A percentile compares a stretch with the other conserved stretches of the same genome.
phyloP scores from a whole-genome alignment of 1,139 yeast species.

The Debaryomyces coudertii region DNA sequence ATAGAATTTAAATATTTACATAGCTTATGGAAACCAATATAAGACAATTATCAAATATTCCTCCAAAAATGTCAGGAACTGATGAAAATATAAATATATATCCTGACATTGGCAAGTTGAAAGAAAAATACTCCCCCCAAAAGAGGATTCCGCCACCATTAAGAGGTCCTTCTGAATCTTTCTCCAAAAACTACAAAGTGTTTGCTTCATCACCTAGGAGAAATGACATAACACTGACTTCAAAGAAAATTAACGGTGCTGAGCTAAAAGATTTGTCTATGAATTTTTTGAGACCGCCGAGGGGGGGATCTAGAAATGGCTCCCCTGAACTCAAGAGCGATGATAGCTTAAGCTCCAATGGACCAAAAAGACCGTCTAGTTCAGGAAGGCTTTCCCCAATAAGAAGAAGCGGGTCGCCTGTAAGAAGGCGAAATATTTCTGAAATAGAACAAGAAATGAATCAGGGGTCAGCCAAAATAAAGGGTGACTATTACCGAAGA shows the following conservation, averaged over 20 bases:
- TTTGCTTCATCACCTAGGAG: conserved; percentile 17
- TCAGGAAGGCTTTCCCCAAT: conserved; percentile 27
- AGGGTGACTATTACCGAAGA: background rate
- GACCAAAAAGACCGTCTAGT: background rate
- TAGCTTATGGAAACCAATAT: background rate
- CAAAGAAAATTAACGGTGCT: background rate
- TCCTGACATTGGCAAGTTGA: conserved; percentile 17
- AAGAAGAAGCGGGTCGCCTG: conserved; percentile 43
- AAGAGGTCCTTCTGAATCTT: conserved; percentile 10
- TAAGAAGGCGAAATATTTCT: conserved; percentile 33
- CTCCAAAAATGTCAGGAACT: background rate
- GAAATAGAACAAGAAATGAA: conserved; percentile 27
- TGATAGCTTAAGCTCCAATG: conserved; percentile 3
- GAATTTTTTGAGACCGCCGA: background rate
- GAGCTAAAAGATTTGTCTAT: background rate
- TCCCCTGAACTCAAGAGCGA: conserved; percentile 5
- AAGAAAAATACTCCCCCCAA: conserved; percentile 22
- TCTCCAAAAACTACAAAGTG: conserved; percentile 12
- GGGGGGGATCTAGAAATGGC: conserved; percentile 6
- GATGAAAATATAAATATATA: conserved; percentile 5
- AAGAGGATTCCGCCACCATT: conserved; percentile 15
- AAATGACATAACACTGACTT: background rate
- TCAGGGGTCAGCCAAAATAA: conserved; percentile 11
- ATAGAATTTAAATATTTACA: background rate
- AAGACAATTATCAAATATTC: background rate